phyloP scores from a whole-genome alignment of 2,329 filamentous ascomycete genomes.

The Alternaria sp. region DNA sequence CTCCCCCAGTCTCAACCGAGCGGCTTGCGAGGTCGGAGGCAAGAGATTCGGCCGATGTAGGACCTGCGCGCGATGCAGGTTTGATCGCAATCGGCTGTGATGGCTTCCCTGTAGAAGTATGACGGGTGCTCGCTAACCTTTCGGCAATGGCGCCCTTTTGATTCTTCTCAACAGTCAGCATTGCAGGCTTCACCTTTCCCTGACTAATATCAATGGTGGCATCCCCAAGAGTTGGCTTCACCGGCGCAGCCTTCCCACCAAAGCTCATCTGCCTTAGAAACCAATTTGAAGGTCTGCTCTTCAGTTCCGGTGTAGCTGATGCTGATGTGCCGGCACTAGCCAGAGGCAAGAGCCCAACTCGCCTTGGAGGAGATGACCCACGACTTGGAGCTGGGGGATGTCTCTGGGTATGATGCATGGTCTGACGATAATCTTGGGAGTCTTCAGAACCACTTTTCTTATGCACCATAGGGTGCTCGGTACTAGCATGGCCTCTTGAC shows the following conservation, averaged over 20 bases:
- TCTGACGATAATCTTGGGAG: constrained; percentile 28
- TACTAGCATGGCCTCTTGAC: constrained; percentile 19
- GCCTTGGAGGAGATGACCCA: constrained; percentile 42
- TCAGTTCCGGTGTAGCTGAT: constrained; percentile 25
- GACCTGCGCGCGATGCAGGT: constrained; percentile 38
- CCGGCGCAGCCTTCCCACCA: constrained; percentile 41
- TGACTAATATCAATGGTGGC: constrained; percentile 47
- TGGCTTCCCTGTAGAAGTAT: constrained; percentile 41
- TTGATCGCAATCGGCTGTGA: constrained; percentile 53
- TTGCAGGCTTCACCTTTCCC: constrained; percentile 47
- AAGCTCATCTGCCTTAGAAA: constrained; percentile 53
- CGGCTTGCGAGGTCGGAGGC: constrained; percentile 38
- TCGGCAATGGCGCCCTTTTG: constrained; percentile 50
- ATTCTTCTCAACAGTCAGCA: constrained; percentile 47
- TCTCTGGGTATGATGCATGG: constrained; percentile 32
- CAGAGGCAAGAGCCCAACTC: constrained; percentile 28
- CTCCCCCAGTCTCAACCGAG: constrained; percentile 48
- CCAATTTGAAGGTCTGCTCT: constrained; percentile 43
- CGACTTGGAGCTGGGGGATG: constrained; percentile 44
- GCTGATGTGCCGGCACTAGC: constrained; percentile 11
- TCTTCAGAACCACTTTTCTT: constrained; percentile 40
- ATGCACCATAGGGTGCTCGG: constrained; percentile 30
- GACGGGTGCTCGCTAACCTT: constrained; percentile 47
- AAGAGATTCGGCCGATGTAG: constrained; percentile 35
- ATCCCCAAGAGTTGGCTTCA: constrained; percentile 42